These are phyloP conservation scores for Rhodotorula graminis DNA, from an alignment of 768 basidiomycete genomes.

Conservation along the genomic window DNA sequence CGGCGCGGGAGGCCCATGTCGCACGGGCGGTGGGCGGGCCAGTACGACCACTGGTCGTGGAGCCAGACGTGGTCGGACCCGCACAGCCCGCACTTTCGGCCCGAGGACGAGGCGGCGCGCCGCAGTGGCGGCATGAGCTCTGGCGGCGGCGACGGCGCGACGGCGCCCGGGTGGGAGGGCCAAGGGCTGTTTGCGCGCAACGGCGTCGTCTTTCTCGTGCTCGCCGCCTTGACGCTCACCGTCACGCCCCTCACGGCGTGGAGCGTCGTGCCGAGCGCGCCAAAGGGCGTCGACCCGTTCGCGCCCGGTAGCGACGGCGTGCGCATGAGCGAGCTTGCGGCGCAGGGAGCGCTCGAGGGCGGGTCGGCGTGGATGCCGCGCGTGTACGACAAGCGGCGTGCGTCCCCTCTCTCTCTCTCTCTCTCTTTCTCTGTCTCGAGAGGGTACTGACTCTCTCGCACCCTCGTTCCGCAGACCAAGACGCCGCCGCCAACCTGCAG, in stretches of 20 bases:
- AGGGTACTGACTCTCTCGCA: no score
- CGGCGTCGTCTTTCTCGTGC: slow-evolving; percentile 26
- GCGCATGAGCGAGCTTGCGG: neutral
- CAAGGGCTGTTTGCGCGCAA: slow-evolving; percentile 20
- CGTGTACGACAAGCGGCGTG: slow-evolving; percentile 21
- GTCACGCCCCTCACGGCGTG: slow-evolving; percentile 24
- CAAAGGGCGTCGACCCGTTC: neutral
- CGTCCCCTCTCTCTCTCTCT: no score
- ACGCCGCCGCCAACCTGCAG: slow-evolving; percentile 23
- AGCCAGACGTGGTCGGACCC: slow-evolving; percentile 23
- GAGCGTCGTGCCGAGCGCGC: slow-evolving; percentile 4
- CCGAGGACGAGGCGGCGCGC: neutral
- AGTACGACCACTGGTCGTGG: slow-evolving; percentile 1
- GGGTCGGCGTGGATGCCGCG: slow-evolving; percentile 14
- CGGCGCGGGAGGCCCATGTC: slow-evolving; percentile 23
- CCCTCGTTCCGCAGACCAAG: neutral
- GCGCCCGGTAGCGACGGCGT: slow-evolving; percentile 4
- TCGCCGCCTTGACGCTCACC: slow-evolving; percentile 4
- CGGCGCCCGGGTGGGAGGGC: slow-evolving; percentile 12
- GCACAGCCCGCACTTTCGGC: slow-evolving; percentile 32
- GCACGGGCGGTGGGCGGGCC: neutral
- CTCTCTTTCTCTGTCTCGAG: no score
- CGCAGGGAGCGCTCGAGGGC: neutral
- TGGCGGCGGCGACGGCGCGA: neutral
- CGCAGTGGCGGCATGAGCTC: neutral